These are phyloP conservation scores for Calonectria crousiana DNA, from an alignment of 2,329 filamentous ascomycete species.

Conservation along the genomic window DNA sequence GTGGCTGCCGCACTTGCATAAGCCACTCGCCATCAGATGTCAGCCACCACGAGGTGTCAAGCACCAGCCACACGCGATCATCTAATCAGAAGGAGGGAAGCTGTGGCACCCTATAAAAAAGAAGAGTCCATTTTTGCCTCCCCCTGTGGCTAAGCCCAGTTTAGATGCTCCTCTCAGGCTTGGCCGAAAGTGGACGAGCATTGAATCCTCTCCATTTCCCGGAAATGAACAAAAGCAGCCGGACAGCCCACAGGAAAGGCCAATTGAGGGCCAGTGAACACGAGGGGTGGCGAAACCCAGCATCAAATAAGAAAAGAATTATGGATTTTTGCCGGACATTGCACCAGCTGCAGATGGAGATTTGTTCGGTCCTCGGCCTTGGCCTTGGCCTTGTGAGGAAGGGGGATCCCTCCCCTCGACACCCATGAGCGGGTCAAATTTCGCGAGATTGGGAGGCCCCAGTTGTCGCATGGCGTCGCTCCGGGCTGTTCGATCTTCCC, in stretches of 20 bases:
- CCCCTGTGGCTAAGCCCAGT: background rate
- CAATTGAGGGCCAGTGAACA: background rate
- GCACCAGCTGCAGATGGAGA: constrained; percentile 3
- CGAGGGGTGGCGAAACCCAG: background rate
- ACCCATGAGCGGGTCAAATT: constrained; percentile 17
- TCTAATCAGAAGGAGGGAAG: background rate
- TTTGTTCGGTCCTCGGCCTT: background rate
- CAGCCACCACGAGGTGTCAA: background rate
- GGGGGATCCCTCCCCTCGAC: background rate
- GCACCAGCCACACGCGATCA: background rate
- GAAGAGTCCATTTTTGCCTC: background rate
- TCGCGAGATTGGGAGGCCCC: constrained; percentile 33
- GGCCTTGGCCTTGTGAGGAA: background rate
- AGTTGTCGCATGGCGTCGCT: constrained; percentile 21
- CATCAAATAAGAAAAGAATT: constrained; percentile 2
- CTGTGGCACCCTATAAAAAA: background rate
- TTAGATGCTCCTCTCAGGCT: background rate
- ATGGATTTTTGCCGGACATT: constrained; percentile 7
- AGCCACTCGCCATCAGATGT: background rate
- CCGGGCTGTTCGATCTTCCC: constrained; percentile 36
- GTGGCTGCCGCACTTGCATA: background rate
- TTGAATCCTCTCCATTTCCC: background rate
- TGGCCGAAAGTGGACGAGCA: background rate
- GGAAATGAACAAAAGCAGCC: background rate
- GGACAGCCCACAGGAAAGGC: background rate